phyloP scores from a whole-genome alignment of 1,284 basidiomycete species.

The Malassezia slooffiae region DNA sequence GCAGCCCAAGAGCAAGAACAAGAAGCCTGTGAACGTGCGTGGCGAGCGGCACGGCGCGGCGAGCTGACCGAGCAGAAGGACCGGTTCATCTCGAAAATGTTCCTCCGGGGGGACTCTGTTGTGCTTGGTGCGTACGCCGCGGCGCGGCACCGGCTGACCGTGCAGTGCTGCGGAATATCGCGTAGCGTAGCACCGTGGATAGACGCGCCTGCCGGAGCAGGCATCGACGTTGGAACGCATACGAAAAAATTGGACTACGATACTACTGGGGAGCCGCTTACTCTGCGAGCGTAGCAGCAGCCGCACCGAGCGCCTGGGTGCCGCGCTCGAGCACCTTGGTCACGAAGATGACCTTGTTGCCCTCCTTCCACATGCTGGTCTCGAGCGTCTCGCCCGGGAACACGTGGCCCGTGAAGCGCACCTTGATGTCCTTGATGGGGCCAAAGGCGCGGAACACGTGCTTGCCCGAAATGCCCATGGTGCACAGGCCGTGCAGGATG shows the following conservation, averaged over 20 bases:
- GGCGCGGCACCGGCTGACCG: neutral
- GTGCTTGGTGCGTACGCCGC: conserved; percentile 24
- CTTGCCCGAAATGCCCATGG: conserved; percentile 87
- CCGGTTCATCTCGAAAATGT: conserved; percentile 98
- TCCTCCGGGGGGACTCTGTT: conserved; percentile 49
- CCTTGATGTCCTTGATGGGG: conserved; percentile 84
- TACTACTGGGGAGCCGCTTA: too few species aligned
- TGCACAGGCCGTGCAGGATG: conserved; percentile 65
- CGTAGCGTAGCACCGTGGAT: too few species aligned
- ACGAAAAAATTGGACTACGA: too few species aligned
- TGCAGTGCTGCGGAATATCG: conserved; percentile 16
- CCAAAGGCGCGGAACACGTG: conserved; percentile 81
- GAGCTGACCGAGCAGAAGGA: conserved; percentile 48
- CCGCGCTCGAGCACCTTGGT: conserved; percentile 65
- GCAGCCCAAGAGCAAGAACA: conserved; percentile 89
- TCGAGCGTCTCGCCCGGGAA: conserved; percentile 77
- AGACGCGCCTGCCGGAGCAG: too few species aligned
- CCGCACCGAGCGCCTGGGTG: conserved; percentile 59
- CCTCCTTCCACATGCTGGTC: conserved; percentile 86
- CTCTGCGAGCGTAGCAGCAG: conserved; percentile 59
- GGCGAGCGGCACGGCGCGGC: neutral
- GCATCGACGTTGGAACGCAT: too few species aligned
- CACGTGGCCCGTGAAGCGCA: conserved; percentile 79
- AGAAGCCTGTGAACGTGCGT: conserved; percentile 76
- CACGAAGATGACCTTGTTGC: conserved; percentile 81